Percentiles rank a stretch among this genome's conserved stretches.
Evolutionary conservation across 2,329 filamentous ascomycete genomes (phyloP).

Genomic region (Apiospora phragmitis): DNA sequence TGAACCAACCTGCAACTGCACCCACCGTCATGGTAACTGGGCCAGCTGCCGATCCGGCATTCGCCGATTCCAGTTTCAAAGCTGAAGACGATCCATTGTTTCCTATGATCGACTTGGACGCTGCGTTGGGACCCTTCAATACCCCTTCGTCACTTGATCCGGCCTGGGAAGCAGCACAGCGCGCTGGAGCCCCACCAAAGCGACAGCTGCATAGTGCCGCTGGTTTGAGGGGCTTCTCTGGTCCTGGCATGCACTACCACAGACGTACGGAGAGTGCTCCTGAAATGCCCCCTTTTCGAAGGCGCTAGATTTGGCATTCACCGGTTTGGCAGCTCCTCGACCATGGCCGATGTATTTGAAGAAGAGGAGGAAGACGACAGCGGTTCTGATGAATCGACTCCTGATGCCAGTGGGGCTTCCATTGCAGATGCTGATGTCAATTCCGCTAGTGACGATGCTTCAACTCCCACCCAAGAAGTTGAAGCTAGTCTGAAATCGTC

Average conservation of each 20-base stretch:
- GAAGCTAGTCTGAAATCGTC: slow-evolving; percentile 19
- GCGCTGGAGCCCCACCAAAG: slow-evolving; percentile 56
- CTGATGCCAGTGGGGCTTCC: slow-evolving; percentile 25
- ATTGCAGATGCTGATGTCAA: slow-evolving; percentile 22
- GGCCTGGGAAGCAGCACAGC: slow-evolving; percentile 68
- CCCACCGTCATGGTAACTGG: slow-evolving; percentile 45
- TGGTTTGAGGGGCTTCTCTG: slow-evolving; percentile 66
- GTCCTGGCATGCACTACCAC: slow-evolving; percentile 74
- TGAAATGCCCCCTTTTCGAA: slow-evolving; percentile 74
- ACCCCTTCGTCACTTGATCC: slow-evolving; percentile 67
- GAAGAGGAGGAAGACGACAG: slow-evolving; percentile 69
- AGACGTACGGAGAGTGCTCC: slow-evolving; percentile 79
- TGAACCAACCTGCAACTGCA: slow-evolving; percentile 30
- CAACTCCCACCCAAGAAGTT: slow-evolving; percentile 33
- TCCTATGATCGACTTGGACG: slow-evolving; percentile 91
- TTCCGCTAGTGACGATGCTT: slow-evolving; percentile 25
- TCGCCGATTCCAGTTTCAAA: slow-evolving; percentile 26
- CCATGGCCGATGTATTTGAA: slow-evolving; percentile 86
- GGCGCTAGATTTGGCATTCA: slow-evolving; percentile 56
- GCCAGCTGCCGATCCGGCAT: slow-evolving; percentile 31
- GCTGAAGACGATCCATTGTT: slow-evolving; percentile 66
- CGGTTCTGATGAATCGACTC: slow-evolving; percentile 26
- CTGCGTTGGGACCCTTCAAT: slow-evolving; percentile 88
- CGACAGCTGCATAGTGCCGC: slow-evolving; percentile 77
- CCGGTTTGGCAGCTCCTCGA: slow-evolving; percentile 65